Base-by-base conservation (phyloP, 225 moss, liverwort and hornwort species). In the Marchantia paleacea region DNA sequence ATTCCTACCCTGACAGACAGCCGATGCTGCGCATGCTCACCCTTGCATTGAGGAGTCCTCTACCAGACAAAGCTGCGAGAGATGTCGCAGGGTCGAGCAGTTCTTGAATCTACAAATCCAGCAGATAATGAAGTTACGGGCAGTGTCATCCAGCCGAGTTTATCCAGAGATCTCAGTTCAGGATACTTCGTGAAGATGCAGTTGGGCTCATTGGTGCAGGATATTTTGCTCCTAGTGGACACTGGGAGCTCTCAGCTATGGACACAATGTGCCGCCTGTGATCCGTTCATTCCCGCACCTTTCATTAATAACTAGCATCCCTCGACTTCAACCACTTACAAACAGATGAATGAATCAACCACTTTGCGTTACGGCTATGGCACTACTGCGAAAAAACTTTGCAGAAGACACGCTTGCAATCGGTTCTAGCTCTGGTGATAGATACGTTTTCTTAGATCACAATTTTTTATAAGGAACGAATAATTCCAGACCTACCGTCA, bases 111-210 rank as follows among this genome's bases (percentile, higher is more conserved):
- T 63, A 63, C 63, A 19, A 7, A 7, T 54, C 54, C 54, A 7
- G 54, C 54, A 13, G 54, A 54, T 13, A 7, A 54, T 13, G n/a
- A 63, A 8, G n/a, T 63, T 1, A 7, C 24, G 22, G 63, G 63
- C 63, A 63, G 24, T 20, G 63, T 63, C 19, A 63, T 63, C 24
- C 63, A 63, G 63, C 63, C 63, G 2, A 63, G 63, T 20, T 20
- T 63, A 20, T 20, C 63, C 3, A 8, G 24, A 1, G 20, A 63
- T 3, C 8, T 8, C 20, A n/a, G n/a, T n/a, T n/a, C n/a, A n/a
- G 63, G 14, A 8, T 63, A 63, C 63, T 63, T 63, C 63, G 63
- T 63, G 63, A 63, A 63, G 24, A 63, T 63, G 63, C 63, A 63
- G n/a, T n/a, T 63, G 8, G 63, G 63, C 63, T 20, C 14, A 24